Conservation (phyloP, 2,329 filamentous ascomycete genomes). For the Setomelanomma holmii region DNA sequence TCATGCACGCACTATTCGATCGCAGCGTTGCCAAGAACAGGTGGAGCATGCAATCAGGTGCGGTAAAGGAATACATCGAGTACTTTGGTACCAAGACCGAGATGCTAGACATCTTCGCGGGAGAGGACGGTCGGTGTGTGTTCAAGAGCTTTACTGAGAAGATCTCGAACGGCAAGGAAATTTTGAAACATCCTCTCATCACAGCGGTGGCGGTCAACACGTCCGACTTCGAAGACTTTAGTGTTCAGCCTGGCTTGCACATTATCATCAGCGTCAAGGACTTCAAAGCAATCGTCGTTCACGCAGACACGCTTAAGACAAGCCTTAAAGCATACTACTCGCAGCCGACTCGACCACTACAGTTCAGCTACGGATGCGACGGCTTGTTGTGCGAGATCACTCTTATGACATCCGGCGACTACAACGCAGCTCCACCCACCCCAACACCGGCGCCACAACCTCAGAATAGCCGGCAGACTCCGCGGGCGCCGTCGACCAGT, state of each 20-base stretch:
- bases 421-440: conserved; percentile 46
- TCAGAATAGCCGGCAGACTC: conserved; percentile 39
- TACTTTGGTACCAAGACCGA: conserved; percentile 83
- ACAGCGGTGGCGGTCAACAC: conserved; percentile 80
- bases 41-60: conserved; percentile 76
- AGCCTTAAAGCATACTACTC: conserved; percentile 74
- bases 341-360: conserved; percentile 72
- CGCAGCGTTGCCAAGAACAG: conserved; percentile 69
- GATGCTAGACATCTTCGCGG: conserved; percentile 77
- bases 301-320: conserved; percentile 74
- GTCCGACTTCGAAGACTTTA: conserved; percentile 77
- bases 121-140: conserved; percentile 70
- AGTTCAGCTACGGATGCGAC: conserved; percentile 73
- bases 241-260: conserved; percentile 76
- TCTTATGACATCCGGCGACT: conserved; percentile 80
- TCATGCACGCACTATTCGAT: conserved; percentile 79
- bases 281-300: conserved; percentile 78
- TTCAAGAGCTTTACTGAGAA: conserved; percentile 86
- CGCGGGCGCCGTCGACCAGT: conserved; percentile 33
- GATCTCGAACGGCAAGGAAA: conserved; percentile 73
- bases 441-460: conserved; percentile 21
- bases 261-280: conserved; percentile 84
- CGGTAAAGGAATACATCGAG: conserved; percentile 77
- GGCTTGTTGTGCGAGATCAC: conserved; percentile 78
- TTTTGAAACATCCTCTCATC: conserved; percentile 80